phyloP scores from a whole-genome alignment of 768 basidiomycete genomes.

The Gloeostereum incarnatum region DNA sequence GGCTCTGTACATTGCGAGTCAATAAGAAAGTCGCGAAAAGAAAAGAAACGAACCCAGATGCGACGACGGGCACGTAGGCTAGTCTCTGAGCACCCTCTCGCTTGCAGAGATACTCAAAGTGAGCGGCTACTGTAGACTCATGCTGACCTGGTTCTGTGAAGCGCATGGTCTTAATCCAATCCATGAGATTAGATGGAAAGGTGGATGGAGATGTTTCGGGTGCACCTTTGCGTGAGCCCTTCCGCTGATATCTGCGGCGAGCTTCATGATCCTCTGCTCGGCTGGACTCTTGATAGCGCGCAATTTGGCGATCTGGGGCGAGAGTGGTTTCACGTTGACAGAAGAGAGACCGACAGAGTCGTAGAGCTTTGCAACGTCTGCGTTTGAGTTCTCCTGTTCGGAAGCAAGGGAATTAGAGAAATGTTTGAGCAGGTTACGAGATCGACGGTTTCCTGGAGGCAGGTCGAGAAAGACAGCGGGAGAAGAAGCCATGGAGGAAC shows the following conservation, averaged over 20 bases:
- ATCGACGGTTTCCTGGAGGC: no score
- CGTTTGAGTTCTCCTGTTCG: neutral
- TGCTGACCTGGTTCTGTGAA: slow-evolving; percentile 50
- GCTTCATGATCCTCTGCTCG: slow-evolving; percentile 74
- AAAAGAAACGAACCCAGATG: slow-evolving; percentile 61
- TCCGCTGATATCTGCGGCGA: slow-evolving; percentile 82
- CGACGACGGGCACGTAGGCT: slow-evolving; percentile 98
- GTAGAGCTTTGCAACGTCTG: slow-evolving; percentile 26
- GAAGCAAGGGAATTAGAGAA: neutral
- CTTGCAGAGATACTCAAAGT: slow-evolving; percentile 85
- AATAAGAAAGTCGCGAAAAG: neutral
- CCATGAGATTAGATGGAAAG: neutral
- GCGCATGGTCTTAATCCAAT: slow-evolving; percentile 65
- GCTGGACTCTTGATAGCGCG: slow-evolving; percentile 71
- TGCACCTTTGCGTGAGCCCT: slow-evolving; percentile 76
- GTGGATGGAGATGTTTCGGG: neutral
- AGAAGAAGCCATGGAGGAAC: no score
- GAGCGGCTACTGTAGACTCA: slow-evolving; percentile 60
- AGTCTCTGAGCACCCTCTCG: slow-evolving; percentile 73
- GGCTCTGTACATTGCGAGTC: slow-evolving; percentile 33
- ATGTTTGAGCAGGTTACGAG: no score
- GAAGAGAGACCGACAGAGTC: slow-evolving; percentile 17
- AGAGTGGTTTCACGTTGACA: slow-evolving; percentile 37
- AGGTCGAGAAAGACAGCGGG: no score
- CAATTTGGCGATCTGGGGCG: slow-evolving; percentile 60